Percentiles rank a stretch among this genome's conserved stretches.
Evolutionary conservation across 2,329 filamentous ascomycete species (phyloP).

Genomic region (Neopestalotiopsis sp.): DNA sequence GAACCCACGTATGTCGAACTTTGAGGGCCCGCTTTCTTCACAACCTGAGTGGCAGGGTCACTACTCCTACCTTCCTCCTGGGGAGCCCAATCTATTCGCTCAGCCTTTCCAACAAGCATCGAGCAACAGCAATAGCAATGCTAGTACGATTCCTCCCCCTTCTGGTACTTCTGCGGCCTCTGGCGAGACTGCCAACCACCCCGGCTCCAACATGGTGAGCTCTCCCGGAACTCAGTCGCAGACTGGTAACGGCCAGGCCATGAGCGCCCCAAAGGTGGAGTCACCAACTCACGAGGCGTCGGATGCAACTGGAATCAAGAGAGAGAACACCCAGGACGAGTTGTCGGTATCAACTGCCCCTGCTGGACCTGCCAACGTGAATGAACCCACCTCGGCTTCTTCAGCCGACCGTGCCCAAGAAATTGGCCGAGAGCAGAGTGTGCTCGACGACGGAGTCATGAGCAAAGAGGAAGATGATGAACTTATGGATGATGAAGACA

Average conservation of each 20-base stretch:
- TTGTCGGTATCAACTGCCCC: constrained; percentile 45
- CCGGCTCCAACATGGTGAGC: constrained; percentile 36
- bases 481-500: constrained; percentile 61
- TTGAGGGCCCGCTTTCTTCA: constrained; percentile 56
- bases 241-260: constrained; percentile 45
- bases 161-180: constrained; percentile 44
- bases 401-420: constrained; percentile 41
- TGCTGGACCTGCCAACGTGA: constrained; percentile 44
- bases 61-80: constrained; percentile 54
- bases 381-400: constrained; percentile 45
- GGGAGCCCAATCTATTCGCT: constrained; percentile 49
- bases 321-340: constrained; percentile 44
- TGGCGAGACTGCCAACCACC: constrained; percentile 69
- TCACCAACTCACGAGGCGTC: constrained; percentile 43
- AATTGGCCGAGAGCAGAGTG: constrained; percentile 35
- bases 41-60: constrained; percentile 63
- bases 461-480: constrained; percentile 58
- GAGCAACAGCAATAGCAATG: constrained; percentile 40
- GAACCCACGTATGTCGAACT: constrained; percentile 63
- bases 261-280: constrained; percentile 46
- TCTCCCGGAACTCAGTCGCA: constrained; percentile 43
- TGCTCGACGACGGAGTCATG: constrained; percentile 42
- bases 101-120: constrained; percentile 49
- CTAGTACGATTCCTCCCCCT: constrained; percentile 41
- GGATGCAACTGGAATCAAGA: constrained; percentile 43